Conservation (phyloP, 805 yeast species). For the Candida silvicultrix region DNA sequence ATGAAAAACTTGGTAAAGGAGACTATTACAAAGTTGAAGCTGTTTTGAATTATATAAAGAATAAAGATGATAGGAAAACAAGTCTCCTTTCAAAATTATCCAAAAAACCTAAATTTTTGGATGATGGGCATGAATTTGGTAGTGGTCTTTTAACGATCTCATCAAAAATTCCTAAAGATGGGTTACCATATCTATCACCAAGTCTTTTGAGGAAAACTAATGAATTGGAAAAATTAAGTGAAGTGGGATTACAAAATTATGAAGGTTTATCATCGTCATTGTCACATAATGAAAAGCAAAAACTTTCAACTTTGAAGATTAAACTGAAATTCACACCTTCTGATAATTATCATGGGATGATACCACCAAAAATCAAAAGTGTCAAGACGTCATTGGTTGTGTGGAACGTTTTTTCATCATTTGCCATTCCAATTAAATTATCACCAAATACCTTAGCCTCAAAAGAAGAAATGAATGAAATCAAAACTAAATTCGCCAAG, state of each 20-base stretch:
- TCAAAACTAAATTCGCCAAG: constrained; percentile 20
- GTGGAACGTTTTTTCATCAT: constrained; percentile 27
- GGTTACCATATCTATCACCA: constrained; percentile 32
- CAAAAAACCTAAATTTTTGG: background rate
- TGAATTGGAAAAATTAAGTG: constrained; percentile 25
- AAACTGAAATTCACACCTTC: constrained; percentile 25
- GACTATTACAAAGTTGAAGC: background rate
- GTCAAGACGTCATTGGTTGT: constrained; percentile 26
- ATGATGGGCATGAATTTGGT: background rate
- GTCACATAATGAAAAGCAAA: constrained; percentile 23
- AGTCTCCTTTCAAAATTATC: background rate
- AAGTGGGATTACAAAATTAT: constrained; percentile 29
- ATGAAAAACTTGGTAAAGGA: background rate
- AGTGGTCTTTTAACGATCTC: constrained; percentile 27
- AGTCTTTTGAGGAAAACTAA: constrained; percentile 30
- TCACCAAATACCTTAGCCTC: constrained; percentile 24
- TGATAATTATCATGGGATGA: constrained; percentile 15
- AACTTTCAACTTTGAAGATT: constrained; percentile 22
- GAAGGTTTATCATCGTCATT: constrained; percentile 20
- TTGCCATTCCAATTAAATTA: constrained; percentile 36
- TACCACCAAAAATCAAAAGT: constrained; percentile 25
- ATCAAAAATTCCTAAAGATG: constrained; percentile 25
- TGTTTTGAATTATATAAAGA: background rate
- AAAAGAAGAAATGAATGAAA: constrained; percentile 15
- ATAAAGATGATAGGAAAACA: background rate